Evolutionary conservation across 164 flowering plant genomes (phyloP).

Genomic region (Annona squamosa): DNA sequence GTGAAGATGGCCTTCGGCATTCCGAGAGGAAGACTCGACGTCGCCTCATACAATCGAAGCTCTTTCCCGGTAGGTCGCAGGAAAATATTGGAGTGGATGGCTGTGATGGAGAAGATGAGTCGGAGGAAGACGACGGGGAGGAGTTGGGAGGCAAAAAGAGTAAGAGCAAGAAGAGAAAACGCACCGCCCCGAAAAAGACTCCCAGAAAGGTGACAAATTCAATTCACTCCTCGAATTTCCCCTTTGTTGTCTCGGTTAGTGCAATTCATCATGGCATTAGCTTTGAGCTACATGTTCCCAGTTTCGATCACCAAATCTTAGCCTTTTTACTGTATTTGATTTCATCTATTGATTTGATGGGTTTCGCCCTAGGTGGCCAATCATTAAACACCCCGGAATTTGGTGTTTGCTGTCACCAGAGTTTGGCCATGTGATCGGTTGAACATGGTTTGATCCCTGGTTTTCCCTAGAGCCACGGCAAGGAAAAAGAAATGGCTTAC

Average conservation of each 20-base stretch:
- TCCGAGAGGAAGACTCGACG: conserved; percentile 25
- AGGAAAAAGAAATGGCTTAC: no score
- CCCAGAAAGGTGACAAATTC: conserved; percentile 32
- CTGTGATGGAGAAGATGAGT: conserved; percentile 16
- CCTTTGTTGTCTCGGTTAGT: neutral
- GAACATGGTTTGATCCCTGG: neutral
- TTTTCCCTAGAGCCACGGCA: no score
- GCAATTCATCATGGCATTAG: neutral
- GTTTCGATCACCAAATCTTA: neutral
- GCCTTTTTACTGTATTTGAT: neutral
- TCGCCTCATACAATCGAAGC: conserved; percentile 49
- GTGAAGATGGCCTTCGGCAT: neutral
- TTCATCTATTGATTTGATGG: neutral
- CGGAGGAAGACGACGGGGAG: conserved; percentile 19
- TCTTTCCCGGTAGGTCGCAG: conserved; percentile 28
- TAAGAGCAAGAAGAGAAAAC: conserved; percentile 31
- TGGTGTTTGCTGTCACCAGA: neutral
- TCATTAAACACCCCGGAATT: neutral
- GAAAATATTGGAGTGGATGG: conserved; percentile 10
- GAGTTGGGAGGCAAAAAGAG: conserved; percentile 36
- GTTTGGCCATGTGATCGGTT: neutral
- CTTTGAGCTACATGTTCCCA: neutral
- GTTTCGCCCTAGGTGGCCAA: neutral
- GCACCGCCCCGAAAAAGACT: conserved; percentile 18
- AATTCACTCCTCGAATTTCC: neutral